Evolutionary conservation across 768 basidiomycete species (phyloP), one percentile per base, ranked within the genome.

Genomic region (Punctularia strigosozonata): DNA sequence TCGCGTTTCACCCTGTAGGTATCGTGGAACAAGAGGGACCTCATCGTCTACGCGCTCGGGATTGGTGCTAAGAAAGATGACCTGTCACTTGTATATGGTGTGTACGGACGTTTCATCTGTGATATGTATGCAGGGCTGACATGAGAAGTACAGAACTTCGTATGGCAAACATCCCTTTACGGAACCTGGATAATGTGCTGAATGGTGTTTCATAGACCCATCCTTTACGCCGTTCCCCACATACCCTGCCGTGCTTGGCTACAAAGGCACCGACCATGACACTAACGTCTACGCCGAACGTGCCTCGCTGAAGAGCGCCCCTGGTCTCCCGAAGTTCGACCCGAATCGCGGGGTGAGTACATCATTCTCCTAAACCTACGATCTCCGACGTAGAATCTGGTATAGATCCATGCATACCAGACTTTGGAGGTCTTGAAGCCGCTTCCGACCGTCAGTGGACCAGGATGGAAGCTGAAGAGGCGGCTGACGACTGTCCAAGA

Each of bases 61-160:
- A 78, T 91, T 25, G 89, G 88, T 12, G 85, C 85, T 13, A 87
- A 85, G 58, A 66, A 66, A 28, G 68, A 81, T 36, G 86, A 90
- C 39, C 69, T 74, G 33, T 59, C 66, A 4, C 68, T 85, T 33
- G 66, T 81, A 23, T 89, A 88, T 55, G 86, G 84, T 83, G 40
- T 24, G 69, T 50, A 6, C 14, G 4, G 2, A 19, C 8, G 19
- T 38, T 4, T 22, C 13, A 14, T n/a, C n/a, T 18, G 5, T 39
- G 17, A 8, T n/a, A 5, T 5, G 4, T 36, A 28, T 28, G 12
- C 25, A 22, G 24, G 10, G 15, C 15, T 14, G 5, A 13, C 13
- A 7, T 18, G 15, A 6, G n/a, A 4, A 3, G 18, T 15, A 13
- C 28, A 28, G 6, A 13, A 13, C 33, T 41, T 37, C 22, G 15